These are phyloP conservation scores for Rhodosporidiobolus odoratus DNA, from an alignment of 768 basidiomycete species.

Conservation along the genomic window DNA sequence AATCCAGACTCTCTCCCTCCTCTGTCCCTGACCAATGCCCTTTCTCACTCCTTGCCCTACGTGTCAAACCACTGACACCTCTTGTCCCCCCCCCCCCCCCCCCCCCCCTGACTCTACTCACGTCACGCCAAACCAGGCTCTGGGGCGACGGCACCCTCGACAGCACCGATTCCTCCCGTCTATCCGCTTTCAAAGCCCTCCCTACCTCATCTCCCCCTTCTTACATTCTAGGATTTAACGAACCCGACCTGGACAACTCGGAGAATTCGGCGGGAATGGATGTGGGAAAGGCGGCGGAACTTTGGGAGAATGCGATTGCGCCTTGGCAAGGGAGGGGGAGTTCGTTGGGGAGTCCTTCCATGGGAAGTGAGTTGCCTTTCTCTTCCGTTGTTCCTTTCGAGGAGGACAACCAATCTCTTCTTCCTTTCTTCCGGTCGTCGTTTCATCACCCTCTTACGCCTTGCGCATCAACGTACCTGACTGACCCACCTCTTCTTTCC, in stretches of 20 bases:
- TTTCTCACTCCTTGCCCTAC: too few relatives aligned
- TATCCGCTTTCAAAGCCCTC: background rate
- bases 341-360: background rate
- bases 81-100: too few relatives aligned
- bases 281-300: background rate
- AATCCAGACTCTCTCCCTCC: too few relatives aligned
- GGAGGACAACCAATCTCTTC: too few relatives aligned
- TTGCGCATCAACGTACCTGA: too few relatives aligned
- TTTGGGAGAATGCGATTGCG: background rate
- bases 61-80: too few relatives aligned
- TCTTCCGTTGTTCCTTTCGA: background rate
- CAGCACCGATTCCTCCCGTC: background rate
- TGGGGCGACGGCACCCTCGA: slow-evolving; percentile 2
- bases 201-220: background rate
- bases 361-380: background rate
- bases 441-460: too few relatives aligned
- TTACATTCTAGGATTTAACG: slow-evolving; percentile 2
- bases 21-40: too few relatives aligned
- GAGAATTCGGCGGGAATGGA: background rate
- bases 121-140: background rate
- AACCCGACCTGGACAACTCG: background rate
- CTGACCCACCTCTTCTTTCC: background rate
- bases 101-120: too few relatives aligned
- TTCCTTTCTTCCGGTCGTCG: too few relatives aligned
- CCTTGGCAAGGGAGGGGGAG: background rate